Evolutionary conservation across 139 green algal species (phyloP).

Genomic region (Coccomyxa sp.): DNA sequence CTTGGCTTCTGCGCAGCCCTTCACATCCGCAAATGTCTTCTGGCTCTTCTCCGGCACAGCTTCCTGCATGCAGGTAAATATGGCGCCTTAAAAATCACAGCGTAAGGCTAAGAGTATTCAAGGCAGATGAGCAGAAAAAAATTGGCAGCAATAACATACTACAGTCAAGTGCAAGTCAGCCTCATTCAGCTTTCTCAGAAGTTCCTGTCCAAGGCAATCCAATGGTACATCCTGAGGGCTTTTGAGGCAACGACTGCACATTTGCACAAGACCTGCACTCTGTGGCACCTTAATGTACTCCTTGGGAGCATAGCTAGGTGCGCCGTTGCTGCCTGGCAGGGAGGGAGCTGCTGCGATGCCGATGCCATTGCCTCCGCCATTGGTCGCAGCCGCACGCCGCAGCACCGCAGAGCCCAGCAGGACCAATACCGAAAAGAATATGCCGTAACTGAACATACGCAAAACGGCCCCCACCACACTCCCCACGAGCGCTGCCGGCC

Average conservation of each 20-base stretch:
- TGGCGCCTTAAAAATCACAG: background rate
- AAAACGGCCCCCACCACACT: background rate
- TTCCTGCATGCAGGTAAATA: slow-evolving; percentile 25
- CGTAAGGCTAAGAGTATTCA: background rate
- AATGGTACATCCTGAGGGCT: background rate
- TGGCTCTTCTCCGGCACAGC: slow-evolving; percentile 57
- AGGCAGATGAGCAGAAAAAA: background rate
- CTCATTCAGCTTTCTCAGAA: background rate
- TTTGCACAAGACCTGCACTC: background rate
- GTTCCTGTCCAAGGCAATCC: background rate
- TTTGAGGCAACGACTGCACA: background rate
- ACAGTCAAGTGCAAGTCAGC: background rate
- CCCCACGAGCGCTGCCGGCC: background rate
- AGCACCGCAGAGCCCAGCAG: background rate
- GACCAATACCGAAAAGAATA: background rate
- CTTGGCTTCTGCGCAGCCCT: slow-evolving; percentile 92
- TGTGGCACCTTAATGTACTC: slow-evolving; percentile 54
- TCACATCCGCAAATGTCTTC: slow-evolving; percentile 61
- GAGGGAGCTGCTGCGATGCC: background rate
- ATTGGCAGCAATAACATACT: background rate
- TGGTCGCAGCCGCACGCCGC: background rate
- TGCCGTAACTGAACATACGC: background rate
- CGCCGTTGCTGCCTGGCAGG: background rate
- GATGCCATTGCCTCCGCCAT: background rate
- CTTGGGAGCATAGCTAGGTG: slow-evolving; percentile 46